A percentile compares a stretch with the other conserved stretches of the same genome.
These are phyloP conservation scores for Solanum chaucha DNA, from an alignment of 257 asterid species.

Conservation along the genomic window DNA sequence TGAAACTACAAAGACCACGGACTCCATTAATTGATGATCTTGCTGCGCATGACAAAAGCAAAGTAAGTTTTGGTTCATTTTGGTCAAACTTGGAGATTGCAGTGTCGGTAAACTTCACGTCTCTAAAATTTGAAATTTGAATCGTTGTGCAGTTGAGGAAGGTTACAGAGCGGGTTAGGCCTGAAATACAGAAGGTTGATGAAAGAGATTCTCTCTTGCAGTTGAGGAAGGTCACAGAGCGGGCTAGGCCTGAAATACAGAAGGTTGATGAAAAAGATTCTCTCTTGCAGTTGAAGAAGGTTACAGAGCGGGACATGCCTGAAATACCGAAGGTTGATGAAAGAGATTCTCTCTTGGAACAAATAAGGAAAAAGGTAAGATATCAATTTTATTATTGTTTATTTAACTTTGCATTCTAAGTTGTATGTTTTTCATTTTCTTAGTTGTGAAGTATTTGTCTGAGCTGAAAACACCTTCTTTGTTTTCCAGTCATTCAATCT, in stretches of 20 bases:
- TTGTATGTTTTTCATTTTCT: background rate
- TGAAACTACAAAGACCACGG: slow-evolving; percentile 51
- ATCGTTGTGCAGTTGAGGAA: slow-evolving; percentile 62
- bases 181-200: slow-evolving; percentile 41
- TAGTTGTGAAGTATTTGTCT: background rate
- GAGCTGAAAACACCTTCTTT: slow-evolving; percentile 14
- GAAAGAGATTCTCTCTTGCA: slow-evolving; percentile 69
- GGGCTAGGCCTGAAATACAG: slow-evolving; percentile 30
- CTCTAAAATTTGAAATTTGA: slow-evolving; percentile 14
- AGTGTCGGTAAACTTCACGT: background rate
- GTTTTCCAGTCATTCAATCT: slow-evolving; percentile 70
- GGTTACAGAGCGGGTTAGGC: slow-evolving; percentile 47
- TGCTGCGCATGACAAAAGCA: slow-evolving; percentile 71
- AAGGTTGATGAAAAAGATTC: slow-evolving; percentile 37
- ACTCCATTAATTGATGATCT: slow-evolving; percentile 67
- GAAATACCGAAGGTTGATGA: slow-evolving; percentile 43
- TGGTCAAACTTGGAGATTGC: background rate
- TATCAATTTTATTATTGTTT: background rate
- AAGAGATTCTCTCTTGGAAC: slow-evolving; percentile 49
- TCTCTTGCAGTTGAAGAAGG: slow-evolving; percentile 29
- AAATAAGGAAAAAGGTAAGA: slow-evolving; percentile 73
- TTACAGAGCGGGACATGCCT: slow-evolving; percentile 42
- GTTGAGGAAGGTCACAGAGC: slow-evolving; percentile 26
- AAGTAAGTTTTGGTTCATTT: slow-evolving; percentile 32
- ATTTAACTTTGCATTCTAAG: background rate